Evolutionary conservation across 2,329 filamentous ascomycete genomes (phyloP).

Genomic region (Gaeumannomyces tritici): DNA sequence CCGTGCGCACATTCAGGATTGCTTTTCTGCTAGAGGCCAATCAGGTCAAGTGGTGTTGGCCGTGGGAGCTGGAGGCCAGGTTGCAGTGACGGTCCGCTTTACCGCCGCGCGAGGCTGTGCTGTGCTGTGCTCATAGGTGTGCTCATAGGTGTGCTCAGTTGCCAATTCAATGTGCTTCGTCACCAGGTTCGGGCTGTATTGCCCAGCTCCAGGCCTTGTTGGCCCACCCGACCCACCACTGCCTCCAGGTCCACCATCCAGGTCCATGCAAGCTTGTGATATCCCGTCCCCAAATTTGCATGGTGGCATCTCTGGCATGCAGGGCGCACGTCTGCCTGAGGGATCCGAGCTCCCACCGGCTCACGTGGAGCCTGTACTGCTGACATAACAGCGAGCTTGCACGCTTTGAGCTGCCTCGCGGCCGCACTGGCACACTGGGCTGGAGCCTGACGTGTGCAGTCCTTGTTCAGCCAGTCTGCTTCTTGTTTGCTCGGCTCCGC

Average conservation of each 20-base stretch:
- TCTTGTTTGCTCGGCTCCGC: not conserved
- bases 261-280: not conserved
- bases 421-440: not conserved
- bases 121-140: not conserved
- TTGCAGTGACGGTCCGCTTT: not conserved
- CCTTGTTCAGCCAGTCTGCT: slow-evolving; percentile 1
- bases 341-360: not conserved
- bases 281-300: not conserved
- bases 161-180: too few species aligned
- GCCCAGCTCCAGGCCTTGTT: too few species aligned
- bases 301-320: not conserved
- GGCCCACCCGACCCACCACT: not conserved
- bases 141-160: not conserved
- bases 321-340: not conserved
- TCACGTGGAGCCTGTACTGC: slow-evolving; percentile 1
- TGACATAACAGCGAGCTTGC: not conserved
- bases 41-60: not conserved
- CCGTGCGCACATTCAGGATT: too few species aligned
- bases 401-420: not conserved
- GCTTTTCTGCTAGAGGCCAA: not conserved
- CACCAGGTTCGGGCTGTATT: not conserved
- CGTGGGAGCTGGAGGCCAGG: not conserved
- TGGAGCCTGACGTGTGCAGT: slow-evolving; percentile 4
- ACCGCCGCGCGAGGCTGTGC: not conserved
- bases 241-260: not conserved